A percentile compares a stretch with the other conserved stretches of the same genome.
These are phyloP conservation scores for Tulasnella sp. DNA, from an alignment of 768 basidiomycete species.

Conservation along the genomic window DNA sequence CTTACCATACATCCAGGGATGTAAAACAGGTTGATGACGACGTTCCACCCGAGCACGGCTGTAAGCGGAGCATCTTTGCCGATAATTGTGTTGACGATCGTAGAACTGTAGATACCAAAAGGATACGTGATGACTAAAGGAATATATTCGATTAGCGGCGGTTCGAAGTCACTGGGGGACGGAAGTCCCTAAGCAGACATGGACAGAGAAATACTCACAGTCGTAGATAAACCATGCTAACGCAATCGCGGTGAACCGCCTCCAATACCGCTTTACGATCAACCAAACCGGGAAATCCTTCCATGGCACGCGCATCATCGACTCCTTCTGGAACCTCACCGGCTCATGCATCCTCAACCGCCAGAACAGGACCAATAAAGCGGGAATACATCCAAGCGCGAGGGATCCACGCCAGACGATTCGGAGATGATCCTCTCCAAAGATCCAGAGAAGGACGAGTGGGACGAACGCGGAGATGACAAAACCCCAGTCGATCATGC, in stretches of 20 bases:
- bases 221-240: slow-evolving; percentile 49
- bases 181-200: background rate
- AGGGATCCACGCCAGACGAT: slow-evolving; percentile 83
- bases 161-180: background rate
- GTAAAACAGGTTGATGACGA: slow-evolving; percentile 73
- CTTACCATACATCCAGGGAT: slow-evolving; percentile 39
- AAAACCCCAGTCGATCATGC: slow-evolving; percentile 62
- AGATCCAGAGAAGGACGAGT: slow-evolving; percentile 83
- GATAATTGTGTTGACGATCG: slow-evolving; percentile 57
- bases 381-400: slow-evolving; percentile 70
- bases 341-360: slow-evolving; percentile 79
- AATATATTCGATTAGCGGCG: background rate
- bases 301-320: slow-evolving; percentile 52
- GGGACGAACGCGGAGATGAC: slow-evolving; percentile 73
- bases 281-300: slow-evolving; percentile 63
- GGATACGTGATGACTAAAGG: slow-evolving; percentile 47
- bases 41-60: slow-evolving; percentile 72
- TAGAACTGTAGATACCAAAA: slow-evolving; percentile 73
- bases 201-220: no score
- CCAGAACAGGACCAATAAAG: slow-evolving; percentile 74
- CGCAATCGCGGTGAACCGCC: slow-evolving; percentile 60
- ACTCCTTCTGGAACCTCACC: slow-evolving; percentile 53
- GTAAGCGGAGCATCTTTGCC: slow-evolving; percentile 41
- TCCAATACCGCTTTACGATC: slow-evolving; percentile 71
- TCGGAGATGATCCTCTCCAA: slow-evolving; percentile 66